Evolutionary conservation across 2,329 filamentous ascomycete species (phyloP), one percentile per base, ranked within the genome.

Genomic region (Hypoxylon sp.): DNA sequence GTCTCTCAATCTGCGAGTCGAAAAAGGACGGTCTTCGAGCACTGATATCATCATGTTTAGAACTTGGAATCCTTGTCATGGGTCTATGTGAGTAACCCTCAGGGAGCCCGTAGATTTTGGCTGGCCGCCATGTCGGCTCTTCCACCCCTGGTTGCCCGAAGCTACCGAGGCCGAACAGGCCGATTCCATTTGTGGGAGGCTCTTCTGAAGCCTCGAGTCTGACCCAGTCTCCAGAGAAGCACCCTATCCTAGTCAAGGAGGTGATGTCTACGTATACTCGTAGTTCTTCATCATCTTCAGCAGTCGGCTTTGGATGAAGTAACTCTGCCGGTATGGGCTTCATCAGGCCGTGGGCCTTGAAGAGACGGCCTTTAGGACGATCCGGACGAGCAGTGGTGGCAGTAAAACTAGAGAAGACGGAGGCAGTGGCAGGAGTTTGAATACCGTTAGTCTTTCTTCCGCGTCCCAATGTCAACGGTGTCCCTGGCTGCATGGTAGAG

Each of bases 191-290:
- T 14, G 84, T 82, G 22, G 87, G 91, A 66, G 93, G 92, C 76
- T 94, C 93, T 71, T 92, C 87, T 0, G 92, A 87, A 5, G 89
- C 86, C 80, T 97, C 94, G 10, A 98, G 85, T 22, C 92, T 90
- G 10, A 97, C 94, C 96, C 96, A 99, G 77, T 99, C 96, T 31
- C 96, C 96, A 0, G 95, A 98, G 78, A 99, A 99, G 79, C 95
- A 98, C 14, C 95, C 94, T 59, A 99, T 91, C 73, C 94, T 94
- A 13, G 93, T 91, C 19, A 99, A 81, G 1, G 93, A 93, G 63
- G 89, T 91, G 6, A 97, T 91, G 74, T 98, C 94, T 4, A 99
- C 94, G 75, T 95, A 99, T 1, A 98, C 87, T 52, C 96, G 90
- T 1, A 93, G 91, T 74, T 97, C 92, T 71, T 97, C 94, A 68